These are phyloP conservation scores for Gyrodon lividus DNA, from an alignment of 768 basidiomycete genomes.

Conservation along the genomic window DNA sequence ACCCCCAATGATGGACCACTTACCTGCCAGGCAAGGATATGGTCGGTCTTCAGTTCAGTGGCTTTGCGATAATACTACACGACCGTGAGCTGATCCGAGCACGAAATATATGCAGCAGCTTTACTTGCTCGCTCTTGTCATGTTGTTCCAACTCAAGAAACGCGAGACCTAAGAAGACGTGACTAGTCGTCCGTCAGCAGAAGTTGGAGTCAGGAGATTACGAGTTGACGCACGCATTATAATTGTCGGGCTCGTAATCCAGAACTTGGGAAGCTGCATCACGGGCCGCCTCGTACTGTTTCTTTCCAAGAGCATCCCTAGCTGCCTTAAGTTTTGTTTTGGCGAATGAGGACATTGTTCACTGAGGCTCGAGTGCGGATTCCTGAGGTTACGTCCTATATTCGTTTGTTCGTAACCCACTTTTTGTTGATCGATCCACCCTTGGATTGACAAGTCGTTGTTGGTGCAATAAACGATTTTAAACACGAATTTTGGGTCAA, in stretches of 20 bases:
- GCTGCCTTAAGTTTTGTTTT: conserved; percentile 80
- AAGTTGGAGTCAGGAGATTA: not conserved
- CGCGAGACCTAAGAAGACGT: conserved; percentile 84
- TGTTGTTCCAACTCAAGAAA: conserved; percentile 69
- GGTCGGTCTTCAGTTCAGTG: conserved; percentile 62
- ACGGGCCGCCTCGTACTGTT: conserved; percentile 68
- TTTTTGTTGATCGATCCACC: too few relatives aligned
- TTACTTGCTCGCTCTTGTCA: conserved; percentile 85
- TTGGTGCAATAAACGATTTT: too few relatives aligned
- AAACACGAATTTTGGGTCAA: too few relatives aligned
- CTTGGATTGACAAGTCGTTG: too few relatives aligned
- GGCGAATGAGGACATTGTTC: conserved; percentile 41
- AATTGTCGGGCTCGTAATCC: conserved; percentile 78
- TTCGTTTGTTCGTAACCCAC: too few relatives aligned
- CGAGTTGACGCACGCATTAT: conserved; percentile 71
- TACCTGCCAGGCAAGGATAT: conserved; percentile 85
- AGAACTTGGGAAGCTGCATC: conserved; percentile 65
- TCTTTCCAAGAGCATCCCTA: conserved; percentile 71
- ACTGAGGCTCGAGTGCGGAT: too few relatives aligned
- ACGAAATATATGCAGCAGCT: conserved; percentile 16
- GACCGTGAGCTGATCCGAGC: conserved; percentile 16
- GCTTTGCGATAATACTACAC: conserved; percentile 77
- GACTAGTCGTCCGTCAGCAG: conserved; percentile 43
- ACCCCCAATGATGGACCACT: conserved; percentile 15
- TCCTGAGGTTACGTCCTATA: too few relatives aligned